Evolutionary conservation across 805 yeast species (phyloP).

Genomic region (Saturnispora quitensis): DNA sequence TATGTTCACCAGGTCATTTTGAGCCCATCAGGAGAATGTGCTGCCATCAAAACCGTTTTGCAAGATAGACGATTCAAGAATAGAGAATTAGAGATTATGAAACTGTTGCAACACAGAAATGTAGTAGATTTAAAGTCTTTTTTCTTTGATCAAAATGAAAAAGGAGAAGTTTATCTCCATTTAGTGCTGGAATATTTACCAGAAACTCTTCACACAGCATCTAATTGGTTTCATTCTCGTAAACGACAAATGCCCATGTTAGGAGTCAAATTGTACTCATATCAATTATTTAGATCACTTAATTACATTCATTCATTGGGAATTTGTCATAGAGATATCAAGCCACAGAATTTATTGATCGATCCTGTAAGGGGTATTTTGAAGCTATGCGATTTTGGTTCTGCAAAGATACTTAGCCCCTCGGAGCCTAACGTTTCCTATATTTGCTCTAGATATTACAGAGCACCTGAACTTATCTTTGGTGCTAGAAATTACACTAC

Average conservation of each 20-base stretch:
- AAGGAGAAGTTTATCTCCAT: conserved; percentile 78
- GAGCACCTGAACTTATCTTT: conserved; percentile 96
- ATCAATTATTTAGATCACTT: conserved; percentile 66
- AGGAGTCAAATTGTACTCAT: conserved; percentile 80
- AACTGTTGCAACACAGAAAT: conserved; percentile 74
- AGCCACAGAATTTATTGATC: conserved; percentile 81
- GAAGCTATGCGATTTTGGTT: conserved; percentile 93
- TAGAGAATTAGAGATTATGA: conserved; percentile 94
- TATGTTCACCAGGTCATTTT: conserved; percentile 88
- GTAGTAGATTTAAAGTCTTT: conserved; percentile 82
- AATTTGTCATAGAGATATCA: conserved; percentile 86
- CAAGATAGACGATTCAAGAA: conserved; percentile 93
- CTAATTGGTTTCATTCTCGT: conserved; percentile 72
- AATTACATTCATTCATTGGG: conserved; percentile 71
- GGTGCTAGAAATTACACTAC: conserved; percentile 96
- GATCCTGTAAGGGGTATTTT: conserved; percentile 79
- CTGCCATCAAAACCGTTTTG: conserved; percentile 92
- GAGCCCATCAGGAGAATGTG: conserved; percentile 62
- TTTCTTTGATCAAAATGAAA: conserved; percentile 57
- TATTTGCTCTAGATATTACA: conserved; percentile 91
- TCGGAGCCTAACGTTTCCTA: conserved; percentile 92
- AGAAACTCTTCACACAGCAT: conserved; percentile 88
- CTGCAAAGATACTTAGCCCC: conserved; percentile 85
- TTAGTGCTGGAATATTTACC: conserved; percentile 88
- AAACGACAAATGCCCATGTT: conserved; percentile 76